Conservation (phyloP, 352 stramenopile species). For the Phytophthora sojae region DNA sequence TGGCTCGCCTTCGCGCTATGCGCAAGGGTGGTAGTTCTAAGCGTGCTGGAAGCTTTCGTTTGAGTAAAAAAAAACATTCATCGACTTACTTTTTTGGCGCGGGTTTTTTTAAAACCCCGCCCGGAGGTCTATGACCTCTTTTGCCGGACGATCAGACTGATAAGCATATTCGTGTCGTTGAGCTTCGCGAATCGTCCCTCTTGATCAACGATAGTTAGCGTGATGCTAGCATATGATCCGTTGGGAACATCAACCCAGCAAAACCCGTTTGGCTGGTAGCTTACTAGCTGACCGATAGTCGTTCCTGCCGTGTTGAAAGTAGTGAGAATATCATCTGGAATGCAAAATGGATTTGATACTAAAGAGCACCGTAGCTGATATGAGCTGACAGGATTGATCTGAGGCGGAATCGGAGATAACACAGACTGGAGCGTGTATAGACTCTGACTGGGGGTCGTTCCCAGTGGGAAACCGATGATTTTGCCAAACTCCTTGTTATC, state of each 20-base stretch:
- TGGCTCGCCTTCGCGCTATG: background rate
- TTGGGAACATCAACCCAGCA: background rate
- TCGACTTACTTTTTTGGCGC: too few species aligned
- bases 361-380: background rate
- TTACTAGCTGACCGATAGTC: background rate
- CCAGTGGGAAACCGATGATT: background rate
- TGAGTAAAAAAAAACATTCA: too few species aligned
- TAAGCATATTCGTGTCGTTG: background rate
- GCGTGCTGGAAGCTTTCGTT: too few species aligned
- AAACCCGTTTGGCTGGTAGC: background rate
- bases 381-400: background rate
- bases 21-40: too few species aligned
- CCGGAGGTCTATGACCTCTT: too few species aligned
- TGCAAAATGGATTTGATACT: background rate
- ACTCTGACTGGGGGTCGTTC: background rate
- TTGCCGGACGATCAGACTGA: background rate
- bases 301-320: background rate
- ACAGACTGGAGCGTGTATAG: background rate
- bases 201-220: background rate
- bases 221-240: background rate
- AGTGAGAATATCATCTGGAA: background rate
- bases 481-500: background rate
- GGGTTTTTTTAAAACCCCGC: too few species aligned
- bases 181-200: too few species aligned
- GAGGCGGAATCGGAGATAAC: background rate